phyloP scores from a whole-genome alignment of 2,329 filamentous ascomycete genomes.

The Magnaporthales sp. region DNA sequence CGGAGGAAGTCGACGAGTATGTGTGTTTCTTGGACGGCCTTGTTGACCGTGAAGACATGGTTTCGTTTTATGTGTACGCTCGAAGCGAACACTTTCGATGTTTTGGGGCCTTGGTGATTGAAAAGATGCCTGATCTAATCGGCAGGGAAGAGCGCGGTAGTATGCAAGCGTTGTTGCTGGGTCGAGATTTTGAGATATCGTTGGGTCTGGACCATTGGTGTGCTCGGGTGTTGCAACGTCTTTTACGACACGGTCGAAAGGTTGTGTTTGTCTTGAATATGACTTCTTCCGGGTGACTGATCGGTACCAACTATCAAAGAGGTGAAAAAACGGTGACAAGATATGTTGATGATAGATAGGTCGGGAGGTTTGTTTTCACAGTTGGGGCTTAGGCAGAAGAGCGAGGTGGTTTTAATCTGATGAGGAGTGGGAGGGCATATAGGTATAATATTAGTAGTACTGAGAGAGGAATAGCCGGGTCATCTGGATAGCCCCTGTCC shows the following conservation, averaged over 20 bases:
- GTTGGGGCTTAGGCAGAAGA: not conserved
- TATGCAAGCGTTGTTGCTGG: not conserved
- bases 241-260: not conserved
- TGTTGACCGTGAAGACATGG: constrained; percentile 20
- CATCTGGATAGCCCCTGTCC: not conserved
- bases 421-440: not conserved
- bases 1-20: constrained; percentile 29
- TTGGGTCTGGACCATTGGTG: not conserved
- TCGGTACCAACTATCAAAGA: not conserved
- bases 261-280: not conserved
- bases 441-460: not conserved
- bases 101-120: not conserved
- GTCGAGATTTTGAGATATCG: not conserved
- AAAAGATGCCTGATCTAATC: not conserved
- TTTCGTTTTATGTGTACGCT: not conserved
- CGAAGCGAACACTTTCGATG: not conserved
- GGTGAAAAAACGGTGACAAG: not conserved
- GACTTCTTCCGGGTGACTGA: not conserved
- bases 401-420: not conserved
- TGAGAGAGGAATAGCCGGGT: not conserved
- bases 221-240: not conserved
- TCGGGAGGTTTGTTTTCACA: not conserved
- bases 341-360: too few species aligned
- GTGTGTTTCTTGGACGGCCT: constrained; percentile 25
- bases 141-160: not conserved